Base-by-base conservation (phyloP, 2,329 filamentous ascomycete species). In the Claviceps monticola region DNA sequence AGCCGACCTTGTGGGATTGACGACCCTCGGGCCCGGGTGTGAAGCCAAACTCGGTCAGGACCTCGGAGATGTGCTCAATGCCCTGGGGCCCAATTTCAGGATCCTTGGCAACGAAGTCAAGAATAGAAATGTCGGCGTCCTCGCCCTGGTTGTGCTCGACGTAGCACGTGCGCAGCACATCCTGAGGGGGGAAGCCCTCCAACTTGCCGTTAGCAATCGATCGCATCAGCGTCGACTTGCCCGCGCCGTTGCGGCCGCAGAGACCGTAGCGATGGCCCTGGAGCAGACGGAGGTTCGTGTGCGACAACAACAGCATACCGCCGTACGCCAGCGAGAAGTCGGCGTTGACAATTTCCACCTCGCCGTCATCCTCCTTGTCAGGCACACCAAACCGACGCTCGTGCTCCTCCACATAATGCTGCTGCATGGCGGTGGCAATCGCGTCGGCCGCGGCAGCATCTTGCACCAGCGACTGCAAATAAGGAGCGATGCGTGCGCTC, bases 131-230 rank as follows among this genome's bases (percentile, higher is more conserved):
- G 56, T 97, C 90, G 38, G 93, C 91, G 69, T 96, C 91, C 68
- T 97, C 93, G 52, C 93, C 93, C 71, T 98, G 91, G 72, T 97
- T 97, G 75, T 98, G 93, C 74, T 98, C 93, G 44, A 98, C 93
- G 64, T 97, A 98, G 71, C 91, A 97, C 11, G 91, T 97, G 61
- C 88, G 86, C 61, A 98, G 82, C 54, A 90, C 84, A 58, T 96
- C 89, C 66, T 93, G 89, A 16, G 88, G 76, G 39, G 93, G 93
- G 73, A 98, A 98, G 8, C 93, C 93, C 69, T 98, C 93, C 3
- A 98, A 79, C 76, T 98, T 98, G 64, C 90, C 91, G 54, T 85
- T 85, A 49, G 93, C 87, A 62, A 98, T 98, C 66, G 86, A 89
- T 66, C 88, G 87, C 93, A 98, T 97, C 53, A 98, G 79, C 1